phyloP scores from a whole-genome alignment of 2,329 filamentous ascomycete genomes.

The Neophaeococcomyces aloes region DNA sequence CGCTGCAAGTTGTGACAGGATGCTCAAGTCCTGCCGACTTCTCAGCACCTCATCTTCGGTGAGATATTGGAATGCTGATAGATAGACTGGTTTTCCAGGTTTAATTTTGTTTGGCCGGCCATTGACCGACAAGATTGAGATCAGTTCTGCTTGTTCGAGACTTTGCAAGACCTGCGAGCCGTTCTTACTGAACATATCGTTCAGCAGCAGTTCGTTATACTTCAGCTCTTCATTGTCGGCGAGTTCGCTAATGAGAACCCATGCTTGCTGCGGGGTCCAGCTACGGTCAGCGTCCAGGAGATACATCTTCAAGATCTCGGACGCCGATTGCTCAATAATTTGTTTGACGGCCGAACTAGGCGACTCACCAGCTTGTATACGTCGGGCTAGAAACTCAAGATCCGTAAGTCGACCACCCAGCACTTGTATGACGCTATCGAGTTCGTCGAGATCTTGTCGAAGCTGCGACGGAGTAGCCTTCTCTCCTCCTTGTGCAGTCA shows the following conservation, averaged over 20 bases:
- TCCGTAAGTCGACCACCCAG: constrained; percentile 91
- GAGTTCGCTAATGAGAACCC: constrained; percentile 73
- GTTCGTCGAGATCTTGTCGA: constrained; percentile 52
- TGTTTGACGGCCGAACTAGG: constrained; percentile 72
- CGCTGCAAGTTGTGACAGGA: constrained; percentile 58
- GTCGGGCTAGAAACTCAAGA: constrained; percentile 82
- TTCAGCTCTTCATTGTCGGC: constrained; percentile 54
- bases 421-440: constrained; percentile 68
- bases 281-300: constrained; percentile 54
- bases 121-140: constrained; percentile 60
- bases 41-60: constrained; percentile 61
- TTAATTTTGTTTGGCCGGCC: constrained; percentile 69
- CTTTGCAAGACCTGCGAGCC: constrained; percentile 68
- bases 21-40: constrained; percentile 61
- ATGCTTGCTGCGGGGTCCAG: constrained; percentile 81
- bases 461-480: constrained; percentile 38
- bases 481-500: constrained; percentile 28
- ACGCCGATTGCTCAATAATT: constrained; percentile 79
- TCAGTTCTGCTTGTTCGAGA: constrained; percentile 75
- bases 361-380: constrained; percentile 76
- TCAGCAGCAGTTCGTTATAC: constrained; percentile 77
- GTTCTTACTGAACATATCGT: constrained; percentile 60
- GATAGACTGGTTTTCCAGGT: constrained; percentile 77
- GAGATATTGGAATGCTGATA: constrained; percentile 66
- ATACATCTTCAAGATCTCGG: constrained; percentile 89